phyloP scores from a whole-genome alignment of 352 stramenopile genomes.

The Phytophthora pseudosyringae region DNA sequence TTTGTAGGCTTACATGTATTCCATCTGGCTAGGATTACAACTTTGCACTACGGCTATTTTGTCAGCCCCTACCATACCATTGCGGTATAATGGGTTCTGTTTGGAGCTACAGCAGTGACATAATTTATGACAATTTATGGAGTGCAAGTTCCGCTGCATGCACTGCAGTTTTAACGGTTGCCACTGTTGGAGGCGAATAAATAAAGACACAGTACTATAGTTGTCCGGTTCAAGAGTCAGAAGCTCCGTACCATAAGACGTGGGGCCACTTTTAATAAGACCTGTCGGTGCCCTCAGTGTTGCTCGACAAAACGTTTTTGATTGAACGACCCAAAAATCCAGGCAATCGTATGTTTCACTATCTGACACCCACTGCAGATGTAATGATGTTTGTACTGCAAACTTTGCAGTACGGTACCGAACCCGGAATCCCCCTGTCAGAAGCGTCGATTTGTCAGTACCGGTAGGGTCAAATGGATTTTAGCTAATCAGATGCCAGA shows the following conservation, averaged over 20 bases:
- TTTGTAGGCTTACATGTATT: neutral
- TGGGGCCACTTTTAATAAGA: neutral
- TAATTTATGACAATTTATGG: too few relatives aligned
- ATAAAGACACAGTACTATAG: neutral
- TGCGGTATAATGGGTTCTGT: too few relatives aligned
- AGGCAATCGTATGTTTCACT: conserved; percentile 1
- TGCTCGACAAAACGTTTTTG: neutral
- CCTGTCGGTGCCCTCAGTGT: neutral
- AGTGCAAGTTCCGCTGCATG: too few relatives aligned
- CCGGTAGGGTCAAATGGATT: too few relatives aligned
- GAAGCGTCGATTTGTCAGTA: too few relatives aligned
- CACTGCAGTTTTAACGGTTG: too few relatives aligned
- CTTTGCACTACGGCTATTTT: neutral
- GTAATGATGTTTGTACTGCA: too few relatives aligned
- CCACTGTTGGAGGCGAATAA: too few relatives aligned
- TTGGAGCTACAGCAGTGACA: too few relatives aligned
- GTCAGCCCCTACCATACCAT: neutral
- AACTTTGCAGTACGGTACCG: too few relatives aligned
- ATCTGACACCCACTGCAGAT: conserved; percentile 8
- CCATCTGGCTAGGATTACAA: neutral
- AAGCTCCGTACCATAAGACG: neutral
- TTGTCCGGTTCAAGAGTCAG: neutral
- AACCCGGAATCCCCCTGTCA: too few relatives aligned
- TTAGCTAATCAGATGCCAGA: too few relatives aligned
- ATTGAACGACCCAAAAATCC: conserved; percentile 9